phyloP scores from a whole-genome alignment of 345 rosid genomes.

The Anastatica hierochuntica region DNA sequence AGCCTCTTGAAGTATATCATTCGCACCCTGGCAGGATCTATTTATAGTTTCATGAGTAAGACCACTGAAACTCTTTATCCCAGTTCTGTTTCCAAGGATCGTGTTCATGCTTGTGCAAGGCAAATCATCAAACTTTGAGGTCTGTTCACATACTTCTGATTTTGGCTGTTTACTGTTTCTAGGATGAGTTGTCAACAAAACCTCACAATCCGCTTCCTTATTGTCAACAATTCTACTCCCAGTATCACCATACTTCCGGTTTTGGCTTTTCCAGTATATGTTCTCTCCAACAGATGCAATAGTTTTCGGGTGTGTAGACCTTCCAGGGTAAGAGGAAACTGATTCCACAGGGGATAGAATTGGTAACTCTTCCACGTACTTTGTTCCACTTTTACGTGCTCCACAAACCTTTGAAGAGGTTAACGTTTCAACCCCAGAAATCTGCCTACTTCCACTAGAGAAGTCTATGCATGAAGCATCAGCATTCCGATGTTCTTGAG shows the following conservation, averaged over 20 bases:
- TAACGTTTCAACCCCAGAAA: constrained; percentile 39
- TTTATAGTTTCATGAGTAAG: constrained; percentile 26
- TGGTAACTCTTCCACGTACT: constrained; percentile 28
- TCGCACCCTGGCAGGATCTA: constrained; percentile 33
- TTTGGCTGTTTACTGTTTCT: constrained; percentile 20
- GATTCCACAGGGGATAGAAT: constrained; percentile 43
- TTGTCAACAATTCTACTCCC: constrained; percentile 16
- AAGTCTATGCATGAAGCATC: constrained; percentile 23
- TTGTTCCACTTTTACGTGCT: constrained; percentile 30
- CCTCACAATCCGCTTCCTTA: constrained; percentile 8
- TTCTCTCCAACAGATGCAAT: constrained; percentile 20
- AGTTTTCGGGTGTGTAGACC: constrained; percentile 26
- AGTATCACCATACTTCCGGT: constrained; percentile 6
- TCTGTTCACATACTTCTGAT: constrained; percentile 17
- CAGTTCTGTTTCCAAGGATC: constrained; percentile 25
- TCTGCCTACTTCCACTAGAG: constrained; percentile 30
- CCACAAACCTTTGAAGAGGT: constrained; percentile 55
- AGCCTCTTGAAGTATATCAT: constrained; percentile 46
- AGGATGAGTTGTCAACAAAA: constrained; percentile 13
- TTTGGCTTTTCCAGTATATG: constrained; percentile 1
- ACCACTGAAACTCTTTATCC: constrained; percentile 22
- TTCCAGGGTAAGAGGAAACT: constrained; percentile 46
- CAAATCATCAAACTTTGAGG: constrained; percentile 20
- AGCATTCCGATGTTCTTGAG: constrained; percentile 4
- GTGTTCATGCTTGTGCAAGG: constrained; percentile 25